phyloP scores from a whole-genome alignment of 2,329 filamentous ascomycete species.

The Aspergillus vadensis region DNA sequence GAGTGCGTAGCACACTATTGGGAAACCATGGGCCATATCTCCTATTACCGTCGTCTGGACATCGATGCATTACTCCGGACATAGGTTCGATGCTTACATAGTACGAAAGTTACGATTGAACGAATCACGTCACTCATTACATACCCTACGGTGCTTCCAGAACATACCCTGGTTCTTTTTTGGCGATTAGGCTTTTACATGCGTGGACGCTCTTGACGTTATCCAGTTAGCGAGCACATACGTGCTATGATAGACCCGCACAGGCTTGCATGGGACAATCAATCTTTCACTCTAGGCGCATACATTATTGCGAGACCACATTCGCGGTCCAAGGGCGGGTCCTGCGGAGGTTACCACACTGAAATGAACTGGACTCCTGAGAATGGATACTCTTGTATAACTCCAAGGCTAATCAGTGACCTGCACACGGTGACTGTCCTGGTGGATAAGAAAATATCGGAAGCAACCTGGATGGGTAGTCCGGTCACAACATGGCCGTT shows the following conservation, averaged over 20 bases:
- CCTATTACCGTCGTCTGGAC: conserved; percentile 48
- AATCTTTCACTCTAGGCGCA: background rate
- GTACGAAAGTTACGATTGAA: conserved; percentile 13
- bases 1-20: conserved; percentile 80
- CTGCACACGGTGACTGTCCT: background rate
- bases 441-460: background rate
- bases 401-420: background rate
- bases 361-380: background rate
- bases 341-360: background rate
- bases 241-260: background rate
- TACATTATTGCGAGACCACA: background rate
- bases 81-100: conserved; percentile 17
- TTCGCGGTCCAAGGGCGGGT: background rate
- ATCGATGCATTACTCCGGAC: conserved; percentile 41
- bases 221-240: background rate
- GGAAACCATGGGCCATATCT: conserved; percentile 57
- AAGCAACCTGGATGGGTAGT: background rate
- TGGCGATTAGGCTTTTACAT: conserved; percentile 4
- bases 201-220: background rate
- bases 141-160: background rate
- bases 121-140: conserved; percentile 4
- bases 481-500: background rate
- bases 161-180: background rate
- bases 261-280: background rate
- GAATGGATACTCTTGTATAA: background rate